Percentiles rank a stretch among this genome's conserved stretches.
These are phyloP conservation scores for Ilyonectria mors-panacis DNA, from an alignment of 2,329 filamentous ascomycete genomes.

Conservation along the genomic window DNA sequence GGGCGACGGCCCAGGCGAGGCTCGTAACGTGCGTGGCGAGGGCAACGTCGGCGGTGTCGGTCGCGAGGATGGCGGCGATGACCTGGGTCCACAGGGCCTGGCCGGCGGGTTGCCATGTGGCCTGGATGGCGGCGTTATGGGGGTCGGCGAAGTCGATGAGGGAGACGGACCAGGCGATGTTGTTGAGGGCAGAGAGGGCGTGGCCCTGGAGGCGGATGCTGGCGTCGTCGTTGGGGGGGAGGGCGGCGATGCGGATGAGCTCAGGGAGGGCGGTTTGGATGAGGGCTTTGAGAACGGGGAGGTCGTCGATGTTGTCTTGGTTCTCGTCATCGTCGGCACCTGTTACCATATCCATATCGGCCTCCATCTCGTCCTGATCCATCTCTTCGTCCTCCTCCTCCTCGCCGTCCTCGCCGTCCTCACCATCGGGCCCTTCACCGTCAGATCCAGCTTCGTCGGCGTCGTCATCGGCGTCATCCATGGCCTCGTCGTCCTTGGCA, in stretches of 20 bases:
- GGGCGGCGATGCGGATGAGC: constrained; percentile 63
- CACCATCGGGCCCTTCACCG: constrained; percentile 54
- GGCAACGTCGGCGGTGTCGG: constrained; percentile 73
- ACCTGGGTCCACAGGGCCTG: constrained; percentile 71
- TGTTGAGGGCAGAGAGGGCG: constrained; percentile 74
- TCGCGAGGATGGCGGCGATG: constrained; percentile 70
- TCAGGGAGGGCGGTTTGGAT: constrained; percentile 56
- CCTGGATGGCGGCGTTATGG: constrained; percentile 66
- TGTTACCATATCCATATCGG: constrained; percentile 76
- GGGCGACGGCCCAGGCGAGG: constrained; percentile 76
- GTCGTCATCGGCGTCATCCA: constrained; percentile 57
- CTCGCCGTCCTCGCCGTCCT: constrained; percentile 58
- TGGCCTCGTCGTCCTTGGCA: constrained; percentile 53
- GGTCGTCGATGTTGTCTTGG: constrained; percentile 61
- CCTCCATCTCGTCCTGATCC: constrained; percentile 70
- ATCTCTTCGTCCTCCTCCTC: constrained; percentile 67
- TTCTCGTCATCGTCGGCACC: constrained; percentile 62
- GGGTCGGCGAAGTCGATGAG: constrained; percentile 71
- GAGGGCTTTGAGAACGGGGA: constrained; percentile 66
- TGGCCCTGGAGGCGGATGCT: constrained; percentile 63
- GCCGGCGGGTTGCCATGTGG: constrained; percentile 68
- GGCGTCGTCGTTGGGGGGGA: constrained; percentile 58
- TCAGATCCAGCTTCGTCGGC: constrained; percentile 56
- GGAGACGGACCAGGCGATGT: constrained; percentile 77
- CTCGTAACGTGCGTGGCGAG: constrained; percentile 76